Evolutionary conservation across 1,284 basidiomycete genomes (phyloP).

Genomic region (Ustilago bromivora): DNA sequence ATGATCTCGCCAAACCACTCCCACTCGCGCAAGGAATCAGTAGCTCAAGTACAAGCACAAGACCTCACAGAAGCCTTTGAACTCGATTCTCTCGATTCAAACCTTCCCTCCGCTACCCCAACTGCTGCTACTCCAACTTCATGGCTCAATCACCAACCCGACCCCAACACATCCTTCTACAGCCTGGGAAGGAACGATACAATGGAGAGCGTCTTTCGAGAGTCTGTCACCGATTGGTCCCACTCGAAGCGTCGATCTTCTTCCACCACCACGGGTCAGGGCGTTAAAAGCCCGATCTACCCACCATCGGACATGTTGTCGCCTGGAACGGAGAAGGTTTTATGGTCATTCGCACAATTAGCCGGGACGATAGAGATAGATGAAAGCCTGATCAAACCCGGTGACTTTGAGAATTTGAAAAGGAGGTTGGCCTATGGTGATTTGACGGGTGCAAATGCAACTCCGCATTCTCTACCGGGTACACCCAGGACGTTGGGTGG

Average conservation of each 20-base stretch:
- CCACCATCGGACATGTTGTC: conserved; percentile 35
- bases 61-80: conserved; percentile 65
- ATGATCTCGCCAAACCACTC: conserved; percentile 55
- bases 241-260: conserved; percentile 28
- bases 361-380: conserved; percentile 77
- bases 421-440: conserved; percentile 65
- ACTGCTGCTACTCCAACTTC: conserved; percentile 15
- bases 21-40: conserved; percentile 65
- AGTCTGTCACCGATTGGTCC: conserved; percentile 64
- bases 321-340: conserved; percentile 77
- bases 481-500: conserved; percentile 58
- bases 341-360: conserved; percentile 87
- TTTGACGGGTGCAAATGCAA: conserved; percentile 52
- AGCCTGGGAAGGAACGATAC: conserved; percentile 66
- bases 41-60: conserved; percentile 61
- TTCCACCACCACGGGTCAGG: conserved; percentile 5
- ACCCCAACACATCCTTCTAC: conserved; percentile 53
- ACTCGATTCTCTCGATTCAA: conserved; percentile 35
- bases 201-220: conserved; percentile 69
- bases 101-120: conserved; percentile 9
- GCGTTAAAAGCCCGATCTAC: conserved; percentile 46
- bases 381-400: conserved; percentile 70
- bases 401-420: conserved; percentile 70
- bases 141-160: conserved; percentile 14
- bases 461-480: conserved; percentile 31